Conservation (phyloP, 192 early-diverging fungal species). For the Glomus cerebriforme region DNA sequence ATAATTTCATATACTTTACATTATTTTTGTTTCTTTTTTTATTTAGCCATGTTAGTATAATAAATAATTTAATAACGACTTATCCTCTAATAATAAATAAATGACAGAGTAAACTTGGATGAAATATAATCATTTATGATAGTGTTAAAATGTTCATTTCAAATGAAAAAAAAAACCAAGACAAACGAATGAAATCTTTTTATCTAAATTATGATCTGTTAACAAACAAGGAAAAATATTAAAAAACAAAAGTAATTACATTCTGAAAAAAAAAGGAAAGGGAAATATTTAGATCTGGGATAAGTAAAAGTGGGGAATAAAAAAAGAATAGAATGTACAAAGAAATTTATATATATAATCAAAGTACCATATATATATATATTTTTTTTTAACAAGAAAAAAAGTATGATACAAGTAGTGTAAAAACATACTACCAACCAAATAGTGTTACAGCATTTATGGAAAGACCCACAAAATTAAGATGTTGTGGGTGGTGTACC, state of each 20-base stretch:
- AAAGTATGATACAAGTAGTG: not conserved
- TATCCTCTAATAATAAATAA: conserved; percentile 19
- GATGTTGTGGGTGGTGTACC: not conserved
- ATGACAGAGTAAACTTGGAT: no score
- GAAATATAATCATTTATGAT: not conserved
- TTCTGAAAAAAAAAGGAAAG: conserved; percentile 2
- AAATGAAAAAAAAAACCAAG: not conserved
- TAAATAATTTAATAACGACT: no score
- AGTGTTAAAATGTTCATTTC: not conserved
- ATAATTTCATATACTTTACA: no score
- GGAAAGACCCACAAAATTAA: not conserved
- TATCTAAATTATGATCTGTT: not conserved
- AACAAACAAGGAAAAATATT: conserved; percentile 17
- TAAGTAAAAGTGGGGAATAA: not conserved
- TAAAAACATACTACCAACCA: not conserved
- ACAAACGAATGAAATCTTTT: conserved; percentile 22
- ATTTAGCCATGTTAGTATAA: no score
- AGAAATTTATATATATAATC: not conserved
- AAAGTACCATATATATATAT: conserved; percentile 26
- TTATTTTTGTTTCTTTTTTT: no score
- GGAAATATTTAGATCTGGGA: conserved; percentile 1
- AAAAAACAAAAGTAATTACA: conserved; percentile 26
- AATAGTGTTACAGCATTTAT: no score
- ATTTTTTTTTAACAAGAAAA: not conserved
- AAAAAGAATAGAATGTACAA: conserved; percentile 5